Conservation (phyloP, 1,139 yeast genomes). For the Nakaseomyces sp. region DNA sequence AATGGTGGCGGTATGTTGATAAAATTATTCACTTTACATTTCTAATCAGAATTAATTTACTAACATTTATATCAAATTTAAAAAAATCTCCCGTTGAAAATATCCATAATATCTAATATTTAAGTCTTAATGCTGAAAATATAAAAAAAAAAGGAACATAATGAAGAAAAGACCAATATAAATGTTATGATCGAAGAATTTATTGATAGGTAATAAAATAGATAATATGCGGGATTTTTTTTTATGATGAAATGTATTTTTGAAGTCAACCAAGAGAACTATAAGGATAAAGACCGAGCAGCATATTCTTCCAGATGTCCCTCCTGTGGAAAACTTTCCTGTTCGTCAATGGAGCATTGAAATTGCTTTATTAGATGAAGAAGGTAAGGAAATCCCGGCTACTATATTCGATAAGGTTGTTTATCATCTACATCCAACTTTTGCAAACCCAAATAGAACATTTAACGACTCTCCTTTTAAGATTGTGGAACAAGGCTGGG, state of each 20-base stretch:
- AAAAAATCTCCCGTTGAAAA: too few species aligned
- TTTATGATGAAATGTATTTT: too few species aligned
- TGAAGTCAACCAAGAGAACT: slow-evolving; percentile 63
- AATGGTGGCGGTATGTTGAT: slow-evolving; percentile 23
- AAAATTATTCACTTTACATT: too few species aligned
- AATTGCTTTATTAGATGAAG: slow-evolving; percentile 63
- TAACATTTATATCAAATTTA: too few species aligned
- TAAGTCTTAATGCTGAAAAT: too few species aligned
- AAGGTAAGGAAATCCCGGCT: slow-evolving; percentile 82
- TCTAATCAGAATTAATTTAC: too few species aligned
- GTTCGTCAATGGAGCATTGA: slow-evolving; percentile 89
- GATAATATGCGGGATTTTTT: too few species aligned
- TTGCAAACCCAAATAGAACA: slow-evolving; percentile 76
- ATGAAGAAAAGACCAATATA: too few species aligned
- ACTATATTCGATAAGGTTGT: slow-evolving; percentile 85
- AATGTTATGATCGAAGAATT: too few species aligned
- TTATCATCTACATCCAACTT: slow-evolving; percentile 90
- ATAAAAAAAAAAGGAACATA: too few species aligned
- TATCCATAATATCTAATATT: too few species aligned
- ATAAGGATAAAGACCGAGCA: slow-evolving; percentile 84
- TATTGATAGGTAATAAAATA: too few species aligned
- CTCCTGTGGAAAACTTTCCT: slow-evolving; percentile 90
- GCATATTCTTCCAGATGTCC: slow-evolving; percentile 71
- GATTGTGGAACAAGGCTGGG: slow-evolving; percentile 96
- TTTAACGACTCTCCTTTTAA: slow-evolving; percentile 80